Base-by-base conservation (phyloP, 257 asterid genomes). In the Solanum boliviense region DNA sequence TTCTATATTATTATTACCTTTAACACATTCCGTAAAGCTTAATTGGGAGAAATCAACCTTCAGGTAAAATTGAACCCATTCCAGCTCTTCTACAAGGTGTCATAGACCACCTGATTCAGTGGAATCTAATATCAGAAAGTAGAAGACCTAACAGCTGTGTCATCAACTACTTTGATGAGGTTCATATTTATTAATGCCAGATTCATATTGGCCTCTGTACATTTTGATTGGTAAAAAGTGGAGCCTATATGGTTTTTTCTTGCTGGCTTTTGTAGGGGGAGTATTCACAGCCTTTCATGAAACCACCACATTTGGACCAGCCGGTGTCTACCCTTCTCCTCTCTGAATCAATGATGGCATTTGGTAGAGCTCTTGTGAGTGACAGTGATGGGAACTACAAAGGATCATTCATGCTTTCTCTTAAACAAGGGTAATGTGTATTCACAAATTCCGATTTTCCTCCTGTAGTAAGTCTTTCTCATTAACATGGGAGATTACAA, bases 301-400 rank as follows among this genome's bases (percentile, higher is more conserved):
- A 95, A 88, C 99, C 99, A 88, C 99, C 99, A 84, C 99, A 97
- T 90, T 86, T 97, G 87, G 99, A 95, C 62, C 98, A 95, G 91
- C 99, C 99, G 52, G 91, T 97, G 72, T 92, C 96, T 41, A 96
- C 98, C 68, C 96, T 97, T 88, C 91, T 97, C 86, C 98, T 97
- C 88, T 94, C 96, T 13, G 96, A 95, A 41, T 97, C 99, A 87
- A 94, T 91, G 41, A 97, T 97, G 98, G 99, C 97, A n/a, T 96
- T 97, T 31, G 99, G 99, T 32, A 94, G 96, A 88, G 89, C 94
- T 83, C 98, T 97, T n/a, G 91, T 92, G 27, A 90, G 92, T 68
- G 95, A 94, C 84, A 94, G 92, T 62, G 96, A 95, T 86, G 99
- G 99, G 84, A 94, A 96, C 85, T 96, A 92, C 83, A 92, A 92